Base-by-base conservation (phyloP, 2,329 filamentous ascomycete species). In the Acrodontium crateriforme region DNA sequence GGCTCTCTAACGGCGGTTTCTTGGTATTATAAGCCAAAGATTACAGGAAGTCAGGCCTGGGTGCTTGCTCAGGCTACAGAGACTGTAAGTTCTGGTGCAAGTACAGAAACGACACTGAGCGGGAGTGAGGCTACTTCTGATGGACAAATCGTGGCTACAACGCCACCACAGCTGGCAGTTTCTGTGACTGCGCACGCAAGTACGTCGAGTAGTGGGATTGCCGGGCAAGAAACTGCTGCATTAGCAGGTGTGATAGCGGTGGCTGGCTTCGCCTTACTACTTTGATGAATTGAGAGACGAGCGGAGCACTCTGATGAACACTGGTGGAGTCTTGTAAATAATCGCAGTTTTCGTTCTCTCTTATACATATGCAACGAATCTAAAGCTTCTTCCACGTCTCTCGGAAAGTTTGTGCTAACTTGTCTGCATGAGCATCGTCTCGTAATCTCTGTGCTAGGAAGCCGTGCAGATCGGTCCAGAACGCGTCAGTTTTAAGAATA, bases 391-490 rank as follows among this genome's bases (percentile, higher is more conserved):
- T 65, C 77, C 79, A 89, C 23, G 76, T 77, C 24, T 60, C 60
- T 54, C 69, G 77, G 49, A 94, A 94, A 13, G 79, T 51, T 4
- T 53, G 59, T 18, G 68, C 67, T 44, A 87, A 53, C 43, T 73
- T 69, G 40, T 70, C 69, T 1, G 78, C 80, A 47, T 69, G 65
- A 2, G 50, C 52, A 28, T 65, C 73, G 49, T 91, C 78, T 54
- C 78, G 74, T 44, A 93, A 57, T 50, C 82, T 70, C 60, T 85
- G 79, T 47, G 73, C 59, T 52, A 98, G 51, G 54, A 87, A 95
- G 0, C 70, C 78, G 48, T 74, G 73, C 38, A 98, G 55, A 59
- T 95, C 89, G 6, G 58, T 58, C 89, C 89, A 98, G 50, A 98
- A 98, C 30, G 68, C 74, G 5, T 77, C 70, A 9, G 71, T 77